Percentiles rank a stretch among this genome's conserved stretches.
Conservation (phyloP, 73 alveolate genomes). For the Paramecium tetraurelia region DNA sequence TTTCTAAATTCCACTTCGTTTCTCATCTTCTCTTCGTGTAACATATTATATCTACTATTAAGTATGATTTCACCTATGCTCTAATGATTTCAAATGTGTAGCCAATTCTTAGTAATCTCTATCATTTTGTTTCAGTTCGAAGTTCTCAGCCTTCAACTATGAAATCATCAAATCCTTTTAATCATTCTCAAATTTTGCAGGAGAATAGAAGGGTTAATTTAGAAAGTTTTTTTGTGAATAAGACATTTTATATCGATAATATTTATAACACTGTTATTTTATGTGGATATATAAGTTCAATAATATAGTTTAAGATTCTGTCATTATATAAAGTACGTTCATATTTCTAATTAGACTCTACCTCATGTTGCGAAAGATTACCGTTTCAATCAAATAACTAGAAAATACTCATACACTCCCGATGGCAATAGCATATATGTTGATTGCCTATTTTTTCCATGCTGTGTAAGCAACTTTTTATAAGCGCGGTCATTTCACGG, state of each 20-base stretch:
- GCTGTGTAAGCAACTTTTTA: neutral
- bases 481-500: neutral
- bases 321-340: no score
- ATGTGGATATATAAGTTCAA: no score
- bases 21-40: conserved; percentile 63
- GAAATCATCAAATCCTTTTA: conserved; percentile 58
- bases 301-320: no score
- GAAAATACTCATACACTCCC: neutral
- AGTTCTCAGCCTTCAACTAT: conserved; percentile 54
- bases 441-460: neutral
- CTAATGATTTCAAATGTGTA: conserved; percentile 54
- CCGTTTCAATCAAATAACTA: neutral
- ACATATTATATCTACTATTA: conserved; percentile 52
- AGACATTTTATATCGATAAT: neutral
- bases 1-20: conserved; percentile 59
- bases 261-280: neutral
- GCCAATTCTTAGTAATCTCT: conserved; percentile 55
- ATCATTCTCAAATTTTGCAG: conserved; percentile 59
- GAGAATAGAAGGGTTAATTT: conserved; percentile 39
- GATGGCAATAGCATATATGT: neutral
- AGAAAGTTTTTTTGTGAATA: conserved; percentile 3
- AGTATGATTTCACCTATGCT: neutral
- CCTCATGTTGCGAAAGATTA: neutral
- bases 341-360: neutral
- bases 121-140: conserved; percentile 56